Evolutionary conservation across 2,329 filamentous ascomycete species (phyloP), one percentile per base, ranked within the genome.

Genomic region (Amphichorda felina): DNA sequence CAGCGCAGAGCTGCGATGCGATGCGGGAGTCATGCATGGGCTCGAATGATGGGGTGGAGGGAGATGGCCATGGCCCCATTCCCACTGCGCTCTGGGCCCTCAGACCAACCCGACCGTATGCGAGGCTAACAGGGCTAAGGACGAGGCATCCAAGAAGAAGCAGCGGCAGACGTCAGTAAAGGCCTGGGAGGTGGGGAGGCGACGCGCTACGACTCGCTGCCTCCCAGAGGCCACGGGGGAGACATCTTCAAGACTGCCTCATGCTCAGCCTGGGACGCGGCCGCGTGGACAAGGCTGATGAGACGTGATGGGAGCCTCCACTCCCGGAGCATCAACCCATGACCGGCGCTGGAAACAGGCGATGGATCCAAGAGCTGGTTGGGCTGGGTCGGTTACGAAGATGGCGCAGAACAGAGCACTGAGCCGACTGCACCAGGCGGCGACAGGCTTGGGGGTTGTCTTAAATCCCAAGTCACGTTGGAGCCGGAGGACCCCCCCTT

Each of bases 401-500:
- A n/a, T n/a, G n/a, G n/a, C n/a, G n/a, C n/a, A n/a, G n/a, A n/a
- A n/a, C n/a, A n/a, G n/a, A n/a, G n/a, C n/a, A n/a, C n/a, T n/a
- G n/a, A n/a, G n/a, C 10, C 10, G 21, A 10, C 21, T 6, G 21
- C 21, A 10, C 6, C 10, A 10, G 21, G 43, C 21, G 40, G 49
- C 40, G 41, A 45, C 46, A 43, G 47, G 40, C 50, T 50, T 49
- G 48, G 6, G 21, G 49, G 17, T n/a, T 59, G 56, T 59, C 55
- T 59, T 48, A 48, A 44, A 46, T 47, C 38, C 41, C 42, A 38
- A 56, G 56, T 59, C 56, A 59, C 56, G 56, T 48, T 57, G 44
- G 48, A 44, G 42, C 40, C 44, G 43, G 42, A 39, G 39, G 42
- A 41, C 38, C 28, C 38, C 37, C 36, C 32, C 39, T 36, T 27